Evolutionary conservation across 106 monocot species (phyloP).

Genomic region (Posidonia australis): DNA sequence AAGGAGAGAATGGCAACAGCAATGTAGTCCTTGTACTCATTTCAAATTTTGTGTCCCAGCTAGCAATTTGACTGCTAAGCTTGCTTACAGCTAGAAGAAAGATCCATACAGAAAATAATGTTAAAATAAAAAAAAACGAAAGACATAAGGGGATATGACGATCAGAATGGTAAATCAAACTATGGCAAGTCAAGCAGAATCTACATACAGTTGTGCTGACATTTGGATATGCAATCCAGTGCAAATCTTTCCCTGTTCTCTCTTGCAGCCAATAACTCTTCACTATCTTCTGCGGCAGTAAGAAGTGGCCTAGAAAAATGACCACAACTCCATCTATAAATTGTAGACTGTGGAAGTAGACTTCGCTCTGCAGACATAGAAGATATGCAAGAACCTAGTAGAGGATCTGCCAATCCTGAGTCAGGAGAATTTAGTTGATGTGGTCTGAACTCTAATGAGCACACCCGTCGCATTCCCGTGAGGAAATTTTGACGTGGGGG

Average conservation of each 20-base stretch:
- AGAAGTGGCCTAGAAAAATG: constrained; percentile 96
- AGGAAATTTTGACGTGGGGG: constrained; percentile 75
- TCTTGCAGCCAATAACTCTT: constrained; percentile 50
- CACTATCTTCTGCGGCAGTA: constrained; percentile 71
- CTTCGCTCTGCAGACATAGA: constrained; percentile 43
- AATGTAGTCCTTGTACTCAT: constrained; percentile 62
- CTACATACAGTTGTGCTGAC: constrained; percentile 78
- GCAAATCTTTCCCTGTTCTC: constrained; percentile 68
- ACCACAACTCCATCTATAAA: constrained; percentile 98
- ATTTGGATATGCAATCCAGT: constrained; percentile 71
- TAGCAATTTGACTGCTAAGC: constrained; percentile 77
- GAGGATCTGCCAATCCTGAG: constrained; percentile 64
- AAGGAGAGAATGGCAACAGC: constrained; percentile 73
- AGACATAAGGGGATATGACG: not conserved
- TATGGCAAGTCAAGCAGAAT: not conserved
- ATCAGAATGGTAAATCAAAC: not conserved
- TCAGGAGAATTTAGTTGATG: constrained; percentile 69
- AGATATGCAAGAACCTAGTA: constrained; percentile 44
- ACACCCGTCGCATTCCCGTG: constrained; percentile 75
- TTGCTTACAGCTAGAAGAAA: constrained; percentile 55
- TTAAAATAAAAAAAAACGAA: constrained; percentile 1
- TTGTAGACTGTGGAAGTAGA: constrained; percentile 80
- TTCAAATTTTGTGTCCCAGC: constrained; percentile 89
- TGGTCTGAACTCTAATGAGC: constrained; percentile 77
- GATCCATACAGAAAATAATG: constrained; percentile 2